Evolutionary conservation across 768 basidiomycete species (phyloP), one percentile per base, ranked within the genome.

Genomic region (Chalciporus pseudorubinellus): DNA sequence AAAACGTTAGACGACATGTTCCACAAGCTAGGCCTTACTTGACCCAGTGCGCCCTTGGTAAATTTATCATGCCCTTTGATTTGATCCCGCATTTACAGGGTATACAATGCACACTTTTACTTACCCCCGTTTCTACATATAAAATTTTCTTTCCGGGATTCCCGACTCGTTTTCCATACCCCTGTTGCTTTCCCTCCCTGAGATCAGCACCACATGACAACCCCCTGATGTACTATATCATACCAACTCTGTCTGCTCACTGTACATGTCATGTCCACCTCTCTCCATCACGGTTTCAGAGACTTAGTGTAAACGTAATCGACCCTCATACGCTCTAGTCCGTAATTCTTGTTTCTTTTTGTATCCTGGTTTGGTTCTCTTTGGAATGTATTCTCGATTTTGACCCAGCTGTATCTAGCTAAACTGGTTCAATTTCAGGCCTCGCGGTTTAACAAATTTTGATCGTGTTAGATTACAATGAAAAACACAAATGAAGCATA

Each of bases 1-100:
- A 92, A 87, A 63, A 92, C 86, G 14, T 71, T 98, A 18, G 87
- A 94, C 50, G 82, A 85, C 58, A 89, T 89, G 82, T 90, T 92
- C 64, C 77, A 78, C 49, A 86, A 81, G 68, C 74, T 92, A 39
- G 86, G 87, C 20, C 66, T 78, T 13, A 62, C 73, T 58, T 77
- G 62, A 75, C 45, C 28, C 51, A 20, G 18, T 29, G 29, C 36
- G 42, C 36, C 18, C 42, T 53, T 39, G 22, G 33, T 20, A 16
- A 7, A 14, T 13, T 38, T 13, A 31, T 16, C 33, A 24, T 33
- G 6, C 16, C 10, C n/a, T 34, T 11, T 38, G 19, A 36, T 22
- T 22, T 46, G 29, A 44, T 44, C n/a, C 5, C 33, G 46, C 56
- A 64, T 52, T 38, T 19, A 50, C 44, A 46, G 43, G 46, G 40